Base-by-base conservation (phyloP, 2,329 filamentous ascomycete species). In the Aspergillus fijiensis region DNA sequence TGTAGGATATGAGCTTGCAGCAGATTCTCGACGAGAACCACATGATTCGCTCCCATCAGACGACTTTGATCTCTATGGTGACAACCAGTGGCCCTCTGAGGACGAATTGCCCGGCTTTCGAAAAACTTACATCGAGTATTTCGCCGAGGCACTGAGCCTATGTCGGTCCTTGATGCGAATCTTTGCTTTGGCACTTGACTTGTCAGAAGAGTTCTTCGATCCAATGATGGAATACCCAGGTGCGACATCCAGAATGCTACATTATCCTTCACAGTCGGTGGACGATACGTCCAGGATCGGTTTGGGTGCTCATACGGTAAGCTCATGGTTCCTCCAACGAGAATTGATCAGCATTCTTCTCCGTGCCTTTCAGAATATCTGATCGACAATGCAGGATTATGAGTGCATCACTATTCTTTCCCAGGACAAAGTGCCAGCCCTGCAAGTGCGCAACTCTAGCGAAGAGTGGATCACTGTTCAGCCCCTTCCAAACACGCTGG, bases 341-440 rank as follows among this genome's bases (percentile, higher is more conserved):
- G 11, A 2, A 33, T 33, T 5, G n/a, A 33, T 16, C 33, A 16
- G 4, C 11, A 35, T 35, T 4, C 5, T 16, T 23, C 11, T 16
- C 19, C 4, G 6, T 12, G 7, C 5, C 21, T 27, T 29, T 16
- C 21, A 5, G 16, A 23, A 2, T 10, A 5, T 10, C 12, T 42
- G 11, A 55, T 12, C 19, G 4, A 16, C 5, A 7, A 10, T 14
- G 1, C 11, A 71, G 69, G 68, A 80, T 49, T 80, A 74, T 31
- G 77, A 77, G 25, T 74, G 72, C 42, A 72, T 80, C 21, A 79
- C 77, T 0, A 69, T 79, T 5, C 67, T 79, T 1, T 70, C 78
- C 9, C 78, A 80, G 60, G 76, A 76, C 35, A 69, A 69, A 1
- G 74, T 78, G 0, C 73, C 69, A 0, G 75, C 72, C 0, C 57